Base-by-base conservation (phyloP, 2,329 filamentous ascomycete genomes). In the Fusarium sp. region DNA sequence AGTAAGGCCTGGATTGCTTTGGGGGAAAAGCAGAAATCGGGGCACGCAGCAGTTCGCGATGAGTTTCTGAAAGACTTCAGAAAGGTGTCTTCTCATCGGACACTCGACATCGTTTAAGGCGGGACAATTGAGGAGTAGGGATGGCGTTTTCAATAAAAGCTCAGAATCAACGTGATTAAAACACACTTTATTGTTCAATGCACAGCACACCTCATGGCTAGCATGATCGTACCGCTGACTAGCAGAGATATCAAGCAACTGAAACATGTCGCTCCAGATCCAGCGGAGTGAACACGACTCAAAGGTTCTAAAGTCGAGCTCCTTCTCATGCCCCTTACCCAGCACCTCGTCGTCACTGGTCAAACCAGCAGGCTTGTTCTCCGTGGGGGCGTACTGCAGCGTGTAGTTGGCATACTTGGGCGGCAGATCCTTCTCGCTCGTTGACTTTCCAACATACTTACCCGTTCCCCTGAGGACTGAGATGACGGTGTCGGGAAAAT, bases 241-340 rank as follows among this genome's bases (percentile, higher is more conserved):
- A 48, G 43, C 43, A 48, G 22, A 48, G 0, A 48, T 27, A 18
- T 8, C 5, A 41, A n/a, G 5, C 5, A 27, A 24, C 14, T 24
- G 16, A 16, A 9, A 10, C 3, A 29, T 2, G 2, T n/a, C 16
- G 0, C 4, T 29, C 22, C 9, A 52, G 24, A 7, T 27, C 4
- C 3, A 10, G 5, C 18, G 0, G 10, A 13, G 24, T 1, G 3
- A 27, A 18, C 14, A 27, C 10, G 16, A 1, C 4, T 82, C 2
- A 84, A 81, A 61, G 0, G 11, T 35, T 22, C 52, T 57, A 14
- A 57, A 57, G 6, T 7, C 13, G 8, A 22, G 31, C 29, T 57
- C 9, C 11, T 14, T 22, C 8, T 57, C 16, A 4, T 16, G 52
- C 4, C 20, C 11, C 52, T 57, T 6, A 1, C 52, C 52, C 14